phyloP scores from a whole-genome alignment of 805 yeast species.

The Torulaspora maleeae region DNA sequence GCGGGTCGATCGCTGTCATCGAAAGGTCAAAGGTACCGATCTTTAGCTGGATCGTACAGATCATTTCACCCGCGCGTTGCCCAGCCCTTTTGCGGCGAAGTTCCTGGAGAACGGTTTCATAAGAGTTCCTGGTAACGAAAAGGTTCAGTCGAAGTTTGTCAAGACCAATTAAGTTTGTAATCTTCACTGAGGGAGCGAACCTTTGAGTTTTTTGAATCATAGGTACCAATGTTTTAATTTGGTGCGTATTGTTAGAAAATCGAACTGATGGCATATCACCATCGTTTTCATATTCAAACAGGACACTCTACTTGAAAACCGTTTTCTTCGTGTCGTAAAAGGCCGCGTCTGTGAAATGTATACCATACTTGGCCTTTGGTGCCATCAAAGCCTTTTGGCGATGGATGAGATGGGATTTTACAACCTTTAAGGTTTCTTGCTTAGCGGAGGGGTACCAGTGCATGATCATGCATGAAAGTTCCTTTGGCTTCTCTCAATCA shows the following conservation, averaged over 20 bases:
- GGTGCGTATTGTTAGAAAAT: neutral
- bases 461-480: neutral
- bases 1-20: neutral
- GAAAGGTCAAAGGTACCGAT: neutral
- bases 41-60: no score
- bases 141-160: slow-evolving; percentile 5
- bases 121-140: neutral
- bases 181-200: slow-evolving; percentile 19
- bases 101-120: neutral
- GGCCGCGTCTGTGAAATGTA: neutral
- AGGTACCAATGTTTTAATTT: neutral
- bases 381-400: neutral
- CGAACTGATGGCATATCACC: neutral
- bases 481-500: neutral
- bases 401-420: no score
- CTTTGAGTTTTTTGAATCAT: slow-evolving; percentile 1
- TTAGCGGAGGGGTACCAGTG: no score
- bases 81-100: no score
- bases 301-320: neutral
- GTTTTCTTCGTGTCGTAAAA: neutral
- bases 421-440: no score
- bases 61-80: no score
- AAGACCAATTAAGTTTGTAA: slow-evolving; percentile 34
- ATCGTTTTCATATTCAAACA: no score
- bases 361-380: neutral